Evolutionary conservation across 495 filamentous ascomycete species (phyloP).

Genomic region (Antarctomyces pellizariae): DNA sequence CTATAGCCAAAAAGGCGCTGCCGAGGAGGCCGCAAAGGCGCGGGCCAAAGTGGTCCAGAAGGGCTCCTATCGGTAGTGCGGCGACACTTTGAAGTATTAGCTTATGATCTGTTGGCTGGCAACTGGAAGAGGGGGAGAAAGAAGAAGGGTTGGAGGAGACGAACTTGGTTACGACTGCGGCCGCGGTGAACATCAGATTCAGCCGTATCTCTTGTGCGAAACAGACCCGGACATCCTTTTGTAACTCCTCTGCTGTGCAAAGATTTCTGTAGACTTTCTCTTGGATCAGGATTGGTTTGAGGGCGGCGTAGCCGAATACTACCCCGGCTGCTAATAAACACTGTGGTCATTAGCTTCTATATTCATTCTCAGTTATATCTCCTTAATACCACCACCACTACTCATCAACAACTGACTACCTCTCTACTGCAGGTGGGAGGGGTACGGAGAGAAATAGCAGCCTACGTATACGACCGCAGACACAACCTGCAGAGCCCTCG

Average conservation of each 20-base stretch:
- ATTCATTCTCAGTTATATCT: too few species aligned
- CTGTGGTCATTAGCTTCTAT: too few species aligned
- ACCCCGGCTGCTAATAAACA: constrained; percentile 63
- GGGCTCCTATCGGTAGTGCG: constrained; percentile 64
- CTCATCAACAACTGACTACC: constrained; percentile 19
- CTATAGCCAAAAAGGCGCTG: constrained; percentile 40
- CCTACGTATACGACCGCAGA: too few species aligned
- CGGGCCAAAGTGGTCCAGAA: constrained; percentile 67
- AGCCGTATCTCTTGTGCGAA: constrained; percentile 57
- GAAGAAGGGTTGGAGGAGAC: too few species aligned
- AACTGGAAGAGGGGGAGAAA: constrained; percentile 15
- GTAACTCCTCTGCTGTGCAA: constrained; percentile 35
- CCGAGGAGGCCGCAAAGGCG: constrained; percentile 54
- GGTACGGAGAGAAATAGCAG: constrained; percentile 3
- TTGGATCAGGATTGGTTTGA: constrained; percentile 58
- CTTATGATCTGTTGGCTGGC: not conserved
- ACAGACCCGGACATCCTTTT: constrained; percentile 38
- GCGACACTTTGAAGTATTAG: constrained; percentile 35
- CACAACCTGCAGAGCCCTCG: too few species aligned
- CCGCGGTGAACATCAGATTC: constrained; percentile 85
- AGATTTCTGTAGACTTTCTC: constrained; percentile 49
- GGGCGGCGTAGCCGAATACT: constrained; percentile 65
- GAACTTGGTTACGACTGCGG: constrained; percentile 72
- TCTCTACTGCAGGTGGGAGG: constrained; percentile 1
- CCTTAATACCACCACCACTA: constrained; percentile 38